A percentile compares a stretch with the other conserved stretches of the same genome.
These are phyloP conservation scores for Cubamyces sp. DNA, from an alignment of 768 basidiomycete genomes.

Conservation along the genomic window DNA sequence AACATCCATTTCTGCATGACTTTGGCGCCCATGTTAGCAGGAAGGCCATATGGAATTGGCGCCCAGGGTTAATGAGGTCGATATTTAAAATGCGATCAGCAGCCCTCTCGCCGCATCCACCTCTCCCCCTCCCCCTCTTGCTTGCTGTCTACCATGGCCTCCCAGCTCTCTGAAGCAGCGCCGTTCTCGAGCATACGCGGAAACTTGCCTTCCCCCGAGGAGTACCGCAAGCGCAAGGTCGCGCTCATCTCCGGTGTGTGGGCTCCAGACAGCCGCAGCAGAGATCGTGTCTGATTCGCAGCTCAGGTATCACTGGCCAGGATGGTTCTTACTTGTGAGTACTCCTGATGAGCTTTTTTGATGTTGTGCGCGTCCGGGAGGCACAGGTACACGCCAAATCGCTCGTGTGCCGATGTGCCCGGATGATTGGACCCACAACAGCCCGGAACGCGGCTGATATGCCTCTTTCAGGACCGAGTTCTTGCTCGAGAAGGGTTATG, in stretches of 20 bases:
- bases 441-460: constrained; percentile 9
- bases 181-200: constrained; percentile 44
- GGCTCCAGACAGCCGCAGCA: constrained; percentile 12
- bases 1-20: not conserved
- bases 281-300: constrained; percentile 15
- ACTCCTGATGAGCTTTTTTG: not conserved
- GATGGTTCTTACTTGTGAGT: constrained; percentile 94
- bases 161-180: constrained; percentile 30
- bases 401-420: constrained; percentile 1
- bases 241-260: constrained; percentile 83
- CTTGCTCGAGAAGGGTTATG: constrained; percentile 83
- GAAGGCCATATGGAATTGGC: constrained; percentile 1
- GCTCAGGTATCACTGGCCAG: constrained; percentile 89
- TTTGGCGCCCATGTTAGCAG: not conserved
- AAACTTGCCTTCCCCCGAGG: constrained; percentile 71
- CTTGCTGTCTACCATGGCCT: constrained; percentile 41
- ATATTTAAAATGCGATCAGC: constrained; percentile 13
- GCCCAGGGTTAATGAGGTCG: constrained; percentile 1
- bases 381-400: too few species aligned
- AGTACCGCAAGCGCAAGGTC: constrained; percentile 90
- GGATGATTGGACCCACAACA: not conserved
- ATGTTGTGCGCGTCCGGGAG: not conserved
- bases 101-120: constrained; percentile 12
- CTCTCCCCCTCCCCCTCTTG: constrained; percentile 4
- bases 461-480: constrained; percentile 68